Percentiles rank a stretch among this genome's conserved stretches.
These are phyloP conservation scores for Diospyros kaki DNA, from an alignment of 148 eudicot genomes.

Conservation along the genomic window DNA sequence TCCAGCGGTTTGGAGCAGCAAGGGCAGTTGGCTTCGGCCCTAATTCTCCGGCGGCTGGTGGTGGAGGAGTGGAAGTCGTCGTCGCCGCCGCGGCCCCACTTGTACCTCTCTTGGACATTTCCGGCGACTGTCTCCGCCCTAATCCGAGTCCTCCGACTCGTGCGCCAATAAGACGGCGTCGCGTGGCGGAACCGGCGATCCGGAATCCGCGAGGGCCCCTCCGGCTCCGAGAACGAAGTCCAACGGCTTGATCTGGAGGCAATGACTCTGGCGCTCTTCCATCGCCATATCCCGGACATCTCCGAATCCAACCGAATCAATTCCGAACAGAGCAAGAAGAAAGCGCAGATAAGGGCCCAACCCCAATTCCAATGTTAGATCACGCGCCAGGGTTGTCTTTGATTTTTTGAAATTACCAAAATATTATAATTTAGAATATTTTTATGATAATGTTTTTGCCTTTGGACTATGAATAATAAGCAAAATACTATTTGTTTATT, in stretches of 20 bases:
- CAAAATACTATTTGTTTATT: not conserved
- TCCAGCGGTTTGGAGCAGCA: slow-evolving; percentile 66
- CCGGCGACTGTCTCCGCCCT: slow-evolving; percentile 20
- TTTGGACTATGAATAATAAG: not conserved
- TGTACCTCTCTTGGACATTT: slow-evolving; percentile 32
- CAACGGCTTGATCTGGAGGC: too few relatives aligned
- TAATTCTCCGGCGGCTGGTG: slow-evolving; percentile 29
- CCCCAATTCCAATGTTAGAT: too few relatives aligned
- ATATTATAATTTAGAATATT: too few relatives aligned
- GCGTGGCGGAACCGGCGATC: slow-evolving; percentile 6
- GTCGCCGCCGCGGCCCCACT: slow-evolving; percentile 34
- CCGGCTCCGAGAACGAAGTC: not conserved
- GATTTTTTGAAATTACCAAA: too few relatives aligned
- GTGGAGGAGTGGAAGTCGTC: slow-evolving; percentile 7
- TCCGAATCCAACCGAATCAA: not conserved
- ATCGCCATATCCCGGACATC: slow-evolving; percentile 30
- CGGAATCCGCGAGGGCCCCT: not conserved
- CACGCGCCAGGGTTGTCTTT: too few relatives aligned
- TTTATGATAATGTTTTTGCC: too few relatives aligned
- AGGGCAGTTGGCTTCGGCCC: slow-evolving; percentile 79
- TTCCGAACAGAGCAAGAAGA: not conserved
- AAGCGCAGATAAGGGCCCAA: too few relatives aligned
- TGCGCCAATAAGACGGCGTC: not conserved
- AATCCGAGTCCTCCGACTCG: not conserved
- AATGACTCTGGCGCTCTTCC: slow-evolving; percentile 8